phyloP scores from a whole-genome alignment of 441 rosid genomes.

The Pelargonium australe region DNA sequence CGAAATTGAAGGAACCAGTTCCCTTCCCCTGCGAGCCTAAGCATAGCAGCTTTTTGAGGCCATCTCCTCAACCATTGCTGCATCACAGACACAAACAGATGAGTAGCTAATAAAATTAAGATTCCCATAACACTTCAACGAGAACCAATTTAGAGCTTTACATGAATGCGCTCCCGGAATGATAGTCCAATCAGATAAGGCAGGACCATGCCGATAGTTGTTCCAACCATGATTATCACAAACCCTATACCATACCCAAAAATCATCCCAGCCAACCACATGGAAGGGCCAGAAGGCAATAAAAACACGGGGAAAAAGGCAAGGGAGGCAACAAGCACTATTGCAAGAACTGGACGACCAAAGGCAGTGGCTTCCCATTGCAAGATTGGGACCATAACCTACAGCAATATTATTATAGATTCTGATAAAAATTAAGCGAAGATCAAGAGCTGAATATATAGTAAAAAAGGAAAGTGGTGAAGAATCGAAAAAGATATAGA shows the following conservation, averaged over 20 bases:
- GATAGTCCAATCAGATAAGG: slow-evolving; percentile 73
- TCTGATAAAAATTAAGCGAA: slow-evolving; percentile 8
- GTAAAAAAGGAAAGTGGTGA: not conserved
- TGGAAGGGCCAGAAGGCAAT: slow-evolving; percentile 97
- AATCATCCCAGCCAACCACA: slow-evolving; percentile 99
- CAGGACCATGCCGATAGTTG: slow-evolving; percentile 86
- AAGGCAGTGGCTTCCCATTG: slow-evolving; percentile 98
- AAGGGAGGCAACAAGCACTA: slow-evolving; percentile 72
- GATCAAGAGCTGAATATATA: not conserved
- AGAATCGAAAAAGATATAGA: not conserved
- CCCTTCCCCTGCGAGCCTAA: slow-evolving; percentile 92
- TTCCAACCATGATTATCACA: slow-evolving; percentile 87
- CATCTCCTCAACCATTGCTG: slow-evolving; percentile 94
- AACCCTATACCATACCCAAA: slow-evolving; percentile 92
- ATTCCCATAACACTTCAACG: not conserved
- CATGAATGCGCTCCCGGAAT: slow-evolving; percentile 84
- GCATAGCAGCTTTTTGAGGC: slow-evolving; percentile 81
- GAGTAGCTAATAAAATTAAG: slow-evolving; percentile 1
- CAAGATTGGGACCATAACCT: slow-evolving; percentile 82
- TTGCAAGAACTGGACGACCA: slow-evolving; percentile 87
- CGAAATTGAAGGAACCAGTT: slow-evolving; percentile 90
- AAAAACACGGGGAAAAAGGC: slow-evolving; percentile 87
- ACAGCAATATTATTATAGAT: slow-evolving; percentile 16
- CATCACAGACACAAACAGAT: slow-evolving; percentile 11
- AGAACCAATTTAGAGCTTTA: slow-evolving; percentile 29